These are phyloP conservation scores for Penicillium vulpinum DNA, from an alignment of 2,329 filamentous ascomycete genomes.

Conservation along the genomic window DNA sequence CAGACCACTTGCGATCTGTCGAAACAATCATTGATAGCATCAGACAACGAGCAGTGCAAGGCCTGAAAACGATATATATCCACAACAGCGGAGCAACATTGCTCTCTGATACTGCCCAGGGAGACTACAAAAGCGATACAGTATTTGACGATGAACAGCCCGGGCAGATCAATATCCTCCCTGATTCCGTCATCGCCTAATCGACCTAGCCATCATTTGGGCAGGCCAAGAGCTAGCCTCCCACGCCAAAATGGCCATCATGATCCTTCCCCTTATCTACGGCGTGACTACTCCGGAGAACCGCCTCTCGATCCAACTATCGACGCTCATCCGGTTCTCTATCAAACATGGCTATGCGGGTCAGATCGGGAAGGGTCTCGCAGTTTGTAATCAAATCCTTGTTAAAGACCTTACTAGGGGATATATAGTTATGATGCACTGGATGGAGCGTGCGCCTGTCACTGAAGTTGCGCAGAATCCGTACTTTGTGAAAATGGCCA, in stretches of 20 bases:
- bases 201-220: neutral
- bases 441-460: slow-evolving; percentile 40
- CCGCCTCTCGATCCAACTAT: slow-evolving; percentile 51
- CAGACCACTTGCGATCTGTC: slow-evolving; percentile 50
- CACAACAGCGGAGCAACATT: slow-evolving; percentile 35
- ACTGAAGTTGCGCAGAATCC: slow-evolving; percentile 44
- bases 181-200: slow-evolving; percentile 1
- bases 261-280: slow-evolving; percentile 10
- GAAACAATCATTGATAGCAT: slow-evolving; percentile 50
- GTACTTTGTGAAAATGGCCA: slow-evolving; percentile 47
- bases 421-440: slow-evolving; percentile 49
- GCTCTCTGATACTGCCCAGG: neutral
- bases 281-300: slow-evolving; percentile 46
- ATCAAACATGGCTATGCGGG: slow-evolving; percentile 51
- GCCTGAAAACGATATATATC: slow-evolving; percentile 48
- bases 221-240: neutral
- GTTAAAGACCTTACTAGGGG: slow-evolving; percentile 50
- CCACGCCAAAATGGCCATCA: slow-evolving; percentile 7
- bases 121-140: neutral
- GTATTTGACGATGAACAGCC: slow-evolving; percentile 2
- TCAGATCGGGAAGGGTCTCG: slow-evolving; percentile 46
- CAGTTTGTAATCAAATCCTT: slow-evolving; percentile 49
- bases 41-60: slow-evolving; percentile 38
- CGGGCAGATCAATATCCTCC: neutral
- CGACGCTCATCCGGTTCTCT: slow-evolving; percentile 50